phyloP scores from a whole-genome alignment of 257 asterid species.

The Henckelia pumila region DNA sequence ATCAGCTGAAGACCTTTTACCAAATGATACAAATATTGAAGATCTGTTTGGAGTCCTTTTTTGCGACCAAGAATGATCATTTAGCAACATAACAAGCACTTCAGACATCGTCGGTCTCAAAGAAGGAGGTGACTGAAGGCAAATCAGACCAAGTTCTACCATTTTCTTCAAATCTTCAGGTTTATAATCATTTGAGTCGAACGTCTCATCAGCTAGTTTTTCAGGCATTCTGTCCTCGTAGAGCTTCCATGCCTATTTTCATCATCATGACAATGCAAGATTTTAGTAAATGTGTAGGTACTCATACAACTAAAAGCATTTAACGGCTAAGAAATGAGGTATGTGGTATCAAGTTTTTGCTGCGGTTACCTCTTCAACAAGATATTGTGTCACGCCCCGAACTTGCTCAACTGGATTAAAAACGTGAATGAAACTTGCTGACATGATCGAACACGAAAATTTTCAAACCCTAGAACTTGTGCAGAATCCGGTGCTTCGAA shows the following conservation, averaged over 20 bases:
- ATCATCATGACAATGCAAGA: too few species aligned
- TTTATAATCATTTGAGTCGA: conserved; percentile 44
- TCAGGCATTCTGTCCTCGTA: conserved; percentile 49
- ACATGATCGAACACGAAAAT: too few species aligned
- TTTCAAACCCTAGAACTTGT: too few species aligned
- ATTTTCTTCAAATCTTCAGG: conserved; percentile 57
- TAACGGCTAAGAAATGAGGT: too few species aligned
- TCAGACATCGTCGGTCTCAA: conserved; percentile 81
- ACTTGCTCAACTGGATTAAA: too few species aligned
- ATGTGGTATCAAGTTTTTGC: too few species aligned
- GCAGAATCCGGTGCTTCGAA: too few species aligned
- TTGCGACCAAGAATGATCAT: conserved; percentile 47
- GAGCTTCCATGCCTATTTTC: conserved; percentile 68
- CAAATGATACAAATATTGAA: conserved; percentile 32
- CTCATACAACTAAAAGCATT: too few species aligned
- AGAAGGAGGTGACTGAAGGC: conserved; percentile 75
- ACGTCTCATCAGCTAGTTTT: conserved; percentile 54
- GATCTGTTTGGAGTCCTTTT: conserved; percentile 35
- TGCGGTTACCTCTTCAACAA: conserved; percentile 58
- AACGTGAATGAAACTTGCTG: too few species aligned
- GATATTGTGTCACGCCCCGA: too few species aligned
- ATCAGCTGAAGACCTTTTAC: conserved; percentile 27
- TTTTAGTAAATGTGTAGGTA: neutral
- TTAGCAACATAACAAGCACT: conserved; percentile 58
- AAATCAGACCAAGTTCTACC: conserved; percentile 58